A percentile compares a stretch with the other conserved stretches of the same genome.
Evolutionary conservation across 305 asterid genomes (phyloP).

Genomic region (Caryopteris hybrid): DNA sequence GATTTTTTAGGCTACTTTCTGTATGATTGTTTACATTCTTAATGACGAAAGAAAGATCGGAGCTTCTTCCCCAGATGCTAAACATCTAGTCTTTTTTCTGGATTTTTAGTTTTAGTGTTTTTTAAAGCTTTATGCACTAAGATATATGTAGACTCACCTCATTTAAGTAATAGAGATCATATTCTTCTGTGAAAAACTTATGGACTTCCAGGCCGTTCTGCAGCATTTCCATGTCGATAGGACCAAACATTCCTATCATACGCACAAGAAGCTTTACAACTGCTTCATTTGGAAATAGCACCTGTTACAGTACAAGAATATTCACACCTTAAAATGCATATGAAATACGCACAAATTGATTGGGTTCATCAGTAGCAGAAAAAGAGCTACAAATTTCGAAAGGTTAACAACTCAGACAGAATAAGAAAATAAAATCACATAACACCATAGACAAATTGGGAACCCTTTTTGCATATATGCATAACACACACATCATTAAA

Average conservation of each 20-base stretch:
- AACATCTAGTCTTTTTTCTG: neutral
- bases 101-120: neutral
- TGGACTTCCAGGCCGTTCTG: slow-evolving; percentile 65
- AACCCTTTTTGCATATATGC: neutral
- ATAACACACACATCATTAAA: neutral
- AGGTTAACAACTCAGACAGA: neutral
- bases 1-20: neutral
- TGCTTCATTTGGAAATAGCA: slow-evolving; percentile 90
- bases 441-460: neutral
- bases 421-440: neutral
- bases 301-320: slow-evolving; percentile 39
- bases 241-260: slow-evolving; percentile 69
- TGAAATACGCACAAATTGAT: neutral
- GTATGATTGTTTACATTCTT: neutral
- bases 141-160: slow-evolving; percentile 52
- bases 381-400: neutral
- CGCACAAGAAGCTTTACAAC: slow-evolving; percentile 70
- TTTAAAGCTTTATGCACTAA: neutral
- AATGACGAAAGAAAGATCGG: neutral
- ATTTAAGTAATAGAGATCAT: slow-evolving; percentile 55
- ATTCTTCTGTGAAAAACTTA: slow-evolving; percentile 84
- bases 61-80: neutral
- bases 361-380: neutral
- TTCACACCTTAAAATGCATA: neutral
- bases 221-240: slow-evolving; percentile 67